These are phyloP conservation scores for Juncus inflexus DNA, from an alignment of 176 grass and related monocot genomes.

Conservation along the genomic window DNA sequence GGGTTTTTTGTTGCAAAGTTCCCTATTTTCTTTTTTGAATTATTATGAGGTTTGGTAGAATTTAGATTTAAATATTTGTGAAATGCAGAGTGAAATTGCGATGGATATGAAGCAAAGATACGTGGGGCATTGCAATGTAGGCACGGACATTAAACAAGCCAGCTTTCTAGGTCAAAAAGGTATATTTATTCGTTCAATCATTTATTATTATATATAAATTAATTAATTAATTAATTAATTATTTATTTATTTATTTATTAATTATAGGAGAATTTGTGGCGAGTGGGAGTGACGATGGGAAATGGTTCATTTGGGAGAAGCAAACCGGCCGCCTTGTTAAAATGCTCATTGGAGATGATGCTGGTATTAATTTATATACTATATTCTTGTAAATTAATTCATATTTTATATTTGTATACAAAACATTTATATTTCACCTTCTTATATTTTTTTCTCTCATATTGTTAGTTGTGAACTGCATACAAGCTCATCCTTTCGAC, in stretches of 20 bases:
- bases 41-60: no score
- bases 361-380: slow-evolving; percentile 46
- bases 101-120: slow-evolving; percentile 99
- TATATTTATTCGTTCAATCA: slow-evolving; percentile 32
- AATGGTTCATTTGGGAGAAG: slow-evolving; percentile 99
- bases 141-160: slow-evolving; percentile 99
- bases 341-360: slow-evolving; percentile 87
- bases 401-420: no score
- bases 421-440: slow-evolving; percentile 22
- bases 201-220: slow-evolving; percentile 11
- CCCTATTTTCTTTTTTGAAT: no score
- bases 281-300: slow-evolving; percentile 97
- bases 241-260: slow-evolving; percentile 6
- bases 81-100: slow-evolving; percentile 67
- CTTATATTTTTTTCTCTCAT: slow-evolving; percentile 16
- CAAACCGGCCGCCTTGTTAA: slow-evolving; percentile 90
- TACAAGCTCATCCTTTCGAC: slow-evolving; percentile 95
- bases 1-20: no score
- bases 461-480: slow-evolving; percentile 83
- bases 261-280: slow-evolving; percentile 82
- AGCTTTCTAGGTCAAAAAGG: slow-evolving; percentile 90
- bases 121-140: slow-evolving; percentile 85
- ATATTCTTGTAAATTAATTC: no score
- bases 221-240: neutral
- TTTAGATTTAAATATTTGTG: slow-evolving; percentile 3